Evolutionary conservation across 768 basidiomycete species (phyloP).

Genomic region (Jaapia argillacea): DNA sequence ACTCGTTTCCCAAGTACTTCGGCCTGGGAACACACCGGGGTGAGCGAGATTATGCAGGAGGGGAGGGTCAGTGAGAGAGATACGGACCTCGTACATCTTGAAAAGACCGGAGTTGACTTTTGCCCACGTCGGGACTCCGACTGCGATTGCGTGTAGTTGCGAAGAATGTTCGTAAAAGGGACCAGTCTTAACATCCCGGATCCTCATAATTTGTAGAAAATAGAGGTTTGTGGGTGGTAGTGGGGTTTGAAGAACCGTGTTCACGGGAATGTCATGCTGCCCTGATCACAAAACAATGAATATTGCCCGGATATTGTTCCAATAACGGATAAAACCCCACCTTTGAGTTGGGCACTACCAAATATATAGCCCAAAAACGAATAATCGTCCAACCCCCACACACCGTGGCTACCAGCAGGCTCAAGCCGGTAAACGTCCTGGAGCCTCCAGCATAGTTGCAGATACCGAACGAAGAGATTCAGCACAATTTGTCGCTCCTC

Average conservation of each 20-base stretch:
- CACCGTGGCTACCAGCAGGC: constrained; percentile 95
- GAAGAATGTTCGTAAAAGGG: constrained; percentile 93
- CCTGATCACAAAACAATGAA: constrained; percentile 27
- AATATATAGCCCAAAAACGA: constrained; percentile 84
- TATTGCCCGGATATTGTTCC: not conserved
- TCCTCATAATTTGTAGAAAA: constrained; percentile 67
- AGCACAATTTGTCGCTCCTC: constrained; percentile 55
- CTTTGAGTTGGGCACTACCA: constrained; percentile 83
- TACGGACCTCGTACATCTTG: constrained; percentile 87
- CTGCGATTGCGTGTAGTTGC: constrained; percentile 78
- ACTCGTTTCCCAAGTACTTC: constrained; percentile 92
- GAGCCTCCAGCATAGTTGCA: constrained; percentile 73
- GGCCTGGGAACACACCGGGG: constrained; percentile 32
- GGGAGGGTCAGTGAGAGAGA: too few species aligned
- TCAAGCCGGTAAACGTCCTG: constrained; percentile 88
- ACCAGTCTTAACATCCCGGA: constrained; percentile 72
- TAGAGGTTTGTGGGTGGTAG: constrained; percentile 68
- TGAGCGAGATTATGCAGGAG: not conserved
- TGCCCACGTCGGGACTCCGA: constrained; percentile 80
- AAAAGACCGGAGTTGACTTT: constrained; percentile 87
- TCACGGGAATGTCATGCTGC: constrained; percentile 54
- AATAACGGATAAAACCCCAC: constrained; percentile 22
- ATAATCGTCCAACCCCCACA: constrained; percentile 96
- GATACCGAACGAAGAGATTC: constrained; percentile 67
- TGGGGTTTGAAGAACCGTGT: constrained; percentile 47